These are phyloP conservation scores for Epichloe gansuensis DNA, from an alignment of 2,329 filamentous ascomycete species.

Conservation along the genomic window DNA sequence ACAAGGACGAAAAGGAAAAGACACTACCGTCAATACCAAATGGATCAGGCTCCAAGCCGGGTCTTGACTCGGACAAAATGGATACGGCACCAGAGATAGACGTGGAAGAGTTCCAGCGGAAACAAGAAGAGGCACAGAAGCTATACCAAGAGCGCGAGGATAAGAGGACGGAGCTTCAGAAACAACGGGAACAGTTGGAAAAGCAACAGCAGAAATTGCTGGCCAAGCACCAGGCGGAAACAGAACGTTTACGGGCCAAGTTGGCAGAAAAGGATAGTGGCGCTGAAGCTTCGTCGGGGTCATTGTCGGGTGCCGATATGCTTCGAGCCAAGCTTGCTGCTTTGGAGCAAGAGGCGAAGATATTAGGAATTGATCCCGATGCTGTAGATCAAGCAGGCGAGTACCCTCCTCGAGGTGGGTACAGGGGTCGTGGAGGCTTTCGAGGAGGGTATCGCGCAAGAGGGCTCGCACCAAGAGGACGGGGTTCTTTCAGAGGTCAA, in stretches of 20 bases:
- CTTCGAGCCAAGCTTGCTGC: slow-evolving; percentile 60
- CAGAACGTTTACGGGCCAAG: slow-evolving; percentile 49
- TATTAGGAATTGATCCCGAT: slow-evolving; percentile 53
- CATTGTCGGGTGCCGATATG: slow-evolving; percentile 43
- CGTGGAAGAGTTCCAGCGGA: slow-evolving; percentile 52
- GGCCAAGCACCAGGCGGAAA: slow-evolving; percentile 52
- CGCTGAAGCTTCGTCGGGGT: slow-evolving; percentile 15
- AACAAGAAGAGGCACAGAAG: slow-evolving; percentile 61
- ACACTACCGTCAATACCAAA: slow-evolving; percentile 17
- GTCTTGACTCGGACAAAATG: slow-evolving; percentile 10
- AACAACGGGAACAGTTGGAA: slow-evolving; percentile 50
- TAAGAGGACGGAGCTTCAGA: slow-evolving; percentile 50
- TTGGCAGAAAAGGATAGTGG: slow-evolving; percentile 22
- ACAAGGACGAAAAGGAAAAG: slow-evolving; percentile 38
- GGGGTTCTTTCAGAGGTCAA: slow-evolving; percentile 28
- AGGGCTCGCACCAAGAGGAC: slow-evolving; percentile 22
- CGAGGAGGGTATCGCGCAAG: slow-evolving; percentile 22
- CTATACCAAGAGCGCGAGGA: slow-evolving; percentile 51
- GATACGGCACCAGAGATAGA: slow-evolving; percentile 45
- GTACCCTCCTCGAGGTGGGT: slow-evolving; percentile 23
- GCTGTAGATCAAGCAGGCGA: slow-evolving; percentile 30
- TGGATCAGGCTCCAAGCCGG: slow-evolving; percentile 9
- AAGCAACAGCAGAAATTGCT: slow-evolving; percentile 48
- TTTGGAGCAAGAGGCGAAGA: slow-evolving; percentile 60
- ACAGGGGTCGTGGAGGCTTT: slow-evolving; percentile 23